Conservation (phyloP, 2,329 filamentous ascomycete species). For the Aureobasidium namibiae region DNA sequence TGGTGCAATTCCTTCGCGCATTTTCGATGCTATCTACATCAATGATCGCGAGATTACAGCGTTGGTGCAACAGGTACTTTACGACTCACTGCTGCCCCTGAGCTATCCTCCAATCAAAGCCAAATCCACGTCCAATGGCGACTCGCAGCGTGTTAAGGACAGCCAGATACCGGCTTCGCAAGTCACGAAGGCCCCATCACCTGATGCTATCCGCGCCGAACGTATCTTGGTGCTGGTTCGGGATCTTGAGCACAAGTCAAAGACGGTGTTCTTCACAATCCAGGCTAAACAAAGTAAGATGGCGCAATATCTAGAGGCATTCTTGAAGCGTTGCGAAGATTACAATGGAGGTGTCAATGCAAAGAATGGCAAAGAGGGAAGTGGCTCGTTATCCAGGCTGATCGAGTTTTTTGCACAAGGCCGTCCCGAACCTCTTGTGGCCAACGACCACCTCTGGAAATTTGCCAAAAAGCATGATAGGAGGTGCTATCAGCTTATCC, state of each 20-base stretch:
- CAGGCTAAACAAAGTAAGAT: constrained; percentile 70
- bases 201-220: constrained; percentile 72
- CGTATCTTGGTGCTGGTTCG: constrained; percentile 75
- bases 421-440: constrained; percentile 66
- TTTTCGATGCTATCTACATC: constrained; percentile 81
- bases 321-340: constrained; percentile 75
- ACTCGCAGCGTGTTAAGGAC: constrained; percentile 54
- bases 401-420: constrained; percentile 65
- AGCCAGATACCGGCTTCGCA: constrained; percentile 40
- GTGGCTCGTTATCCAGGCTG: constrained; percentile 61
- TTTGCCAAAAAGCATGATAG: constrained; percentile 90
- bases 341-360: constrained; percentile 83
- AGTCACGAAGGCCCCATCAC: constrained; percentile 43
- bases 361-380: constrained; percentile 57
- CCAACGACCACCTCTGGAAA: constrained; percentile 71
- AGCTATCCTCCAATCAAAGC: constrained; percentile 66
- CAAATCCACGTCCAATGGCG: constrained; percentile 38
- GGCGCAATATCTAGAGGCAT: constrained; percentile 64
- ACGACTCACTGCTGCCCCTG: constrained; percentile 83
- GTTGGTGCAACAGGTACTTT: constrained; percentile 74
- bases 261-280: constrained; percentile 80
- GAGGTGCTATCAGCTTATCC: constrained; percentile 79
- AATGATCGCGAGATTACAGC: constrained; percentile 83
- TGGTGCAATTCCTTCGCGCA: constrained; percentile 71
- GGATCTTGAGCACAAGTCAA: constrained; percentile 67